Base-by-base conservation (phyloP, 257 asterid species). In the Ocimum tenuiflorum region DNA sequence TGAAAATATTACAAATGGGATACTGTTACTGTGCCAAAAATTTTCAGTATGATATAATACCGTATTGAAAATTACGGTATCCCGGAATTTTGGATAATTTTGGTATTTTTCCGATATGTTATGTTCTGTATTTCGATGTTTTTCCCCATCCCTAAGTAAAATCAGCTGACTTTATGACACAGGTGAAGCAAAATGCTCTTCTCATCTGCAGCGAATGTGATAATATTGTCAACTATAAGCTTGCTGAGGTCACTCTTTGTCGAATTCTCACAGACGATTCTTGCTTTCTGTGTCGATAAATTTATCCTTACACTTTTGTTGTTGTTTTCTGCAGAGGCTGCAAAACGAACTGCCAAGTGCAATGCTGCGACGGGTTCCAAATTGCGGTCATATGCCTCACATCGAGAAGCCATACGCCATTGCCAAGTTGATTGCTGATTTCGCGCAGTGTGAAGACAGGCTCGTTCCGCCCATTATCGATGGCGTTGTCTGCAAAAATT, bases 341-440 rank as follows among this genome's bases (percentile, higher is more conserved):
- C 77, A 56, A 22, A 58, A 65, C 31, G 95, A 87, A 63, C 65
- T 87, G 31, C 80, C 88, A 41, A 77, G 83, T 50, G 85, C 88
- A 15, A 77, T 67, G n/a, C 33, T 83, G 67, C 77, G 48, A 43
- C 67, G 52, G 63, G 63, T 87, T 41, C 79, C 85, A 1, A 80
- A 54, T 1, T 74, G 88, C 45, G 96, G 96, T 14, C 94, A 88
- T 68, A 81, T 88, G 72, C 96, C 96, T 60, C 96, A 88, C 60
- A 81, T 88, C 18, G 96, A 88, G 71, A 82, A 86, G 71, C 95
- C 95, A 4, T 68, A 63, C 8, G 38, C 72, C 2, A 81, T 84
- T 6, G 80, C 88, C 7, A 75, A 73, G 68, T 42, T 84, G 75
- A 82, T 86, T 0, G 74, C 78, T 11, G 86, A 84, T 43, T 86